Evolutionary conservation across 2,329 filamentous ascomycete genomes (phyloP), one percentile per base, ranked within the genome.

Genomic region (Davidsoniella australis): DNA sequence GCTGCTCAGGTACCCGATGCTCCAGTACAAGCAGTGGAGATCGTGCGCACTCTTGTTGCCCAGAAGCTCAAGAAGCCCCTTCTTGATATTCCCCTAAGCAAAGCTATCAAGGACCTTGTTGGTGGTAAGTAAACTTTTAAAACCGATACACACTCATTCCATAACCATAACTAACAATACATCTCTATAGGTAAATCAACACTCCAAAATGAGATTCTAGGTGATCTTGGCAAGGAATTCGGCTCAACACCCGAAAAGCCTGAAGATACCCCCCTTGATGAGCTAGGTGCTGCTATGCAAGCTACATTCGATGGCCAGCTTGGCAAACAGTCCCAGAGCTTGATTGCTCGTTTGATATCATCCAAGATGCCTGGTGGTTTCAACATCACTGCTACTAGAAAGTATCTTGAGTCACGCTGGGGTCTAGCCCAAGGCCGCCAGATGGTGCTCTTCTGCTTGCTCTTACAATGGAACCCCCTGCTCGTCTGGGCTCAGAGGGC

Each of bases 301-400:
- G 81, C 85, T 43, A 96, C 89, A n/a, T 98, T 98, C 69, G 91
- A 95, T 67, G 91, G 91, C 58, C 89, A 94, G 68, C 78, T 98
- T 54, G 91, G 91, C 65, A 98, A 98, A 69, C 88, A 95, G 58
- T 94, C 91, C 0, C 82, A 85, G 48, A 93, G 88, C 2, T 76
- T 98, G 51, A 82, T 98, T 63, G 91, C 91, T 45, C 82, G 91
- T 57, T 72, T 98, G 63, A 91, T 98, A 41, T 96, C 91, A 2
- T 95, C 91, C 26, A 98, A 98, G 70, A 98, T 98, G 91, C 91
- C 91, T 44, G 91, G 89, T 69, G 91, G 91, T 54, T 98, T 98
- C 77, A 98, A 96, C 65, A 96, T 96, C 64, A 96, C 89, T 60
- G 75, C 86, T 10, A 85, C 93, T 43, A 78, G 91, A 60, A 98